These are phyloP conservation scores for Aureobasidium mangrovei DNA, from an alignment of 2,329 filamentous ascomycete species.

Conservation along the genomic window DNA sequence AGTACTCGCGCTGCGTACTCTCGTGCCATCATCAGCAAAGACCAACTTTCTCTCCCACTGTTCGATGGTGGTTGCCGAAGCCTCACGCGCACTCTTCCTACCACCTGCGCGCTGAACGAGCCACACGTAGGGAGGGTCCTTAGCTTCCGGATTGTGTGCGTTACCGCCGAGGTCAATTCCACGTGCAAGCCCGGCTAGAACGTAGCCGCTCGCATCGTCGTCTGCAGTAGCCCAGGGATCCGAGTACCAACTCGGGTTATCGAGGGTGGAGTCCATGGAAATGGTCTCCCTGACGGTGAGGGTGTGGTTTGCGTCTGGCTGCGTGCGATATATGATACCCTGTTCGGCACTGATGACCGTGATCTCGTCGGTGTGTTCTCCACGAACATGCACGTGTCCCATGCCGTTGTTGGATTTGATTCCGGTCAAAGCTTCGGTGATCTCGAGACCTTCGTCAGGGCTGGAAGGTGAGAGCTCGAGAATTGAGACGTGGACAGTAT, in stretches of 20 bases:
- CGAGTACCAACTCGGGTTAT: conserved; percentile 51
- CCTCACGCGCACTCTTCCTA: background rate
- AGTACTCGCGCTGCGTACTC: conserved; percentile 42
- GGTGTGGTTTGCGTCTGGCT: conserved; percentile 15
- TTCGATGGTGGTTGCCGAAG: background rate
- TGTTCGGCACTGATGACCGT: conserved; percentile 33
- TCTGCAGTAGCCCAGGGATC: conserved; percentile 42
- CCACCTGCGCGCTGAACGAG: conserved; percentile 19
- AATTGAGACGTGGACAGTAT: conserved; percentile 22
- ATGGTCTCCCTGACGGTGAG: conserved; percentile 38
- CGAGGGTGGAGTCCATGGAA: conserved; percentile 38
- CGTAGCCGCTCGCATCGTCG: conserved; percentile 46
- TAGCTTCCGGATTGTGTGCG: conserved; percentile 30
- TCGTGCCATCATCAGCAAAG: conserved; percentile 49
- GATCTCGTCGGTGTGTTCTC: conserved; percentile 25
- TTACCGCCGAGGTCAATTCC: conserved; percentile 33
- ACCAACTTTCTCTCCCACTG: conserved; percentile 41
- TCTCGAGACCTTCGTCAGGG: conserved; percentile 30
- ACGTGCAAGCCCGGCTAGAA: conserved; percentile 42
- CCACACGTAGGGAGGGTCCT: conserved; percentile 42
- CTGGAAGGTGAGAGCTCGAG: background rate
- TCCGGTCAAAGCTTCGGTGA: conserved; percentile 35
- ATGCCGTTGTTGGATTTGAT: conserved; percentile 51
- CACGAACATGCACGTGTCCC: conserved; percentile 28
- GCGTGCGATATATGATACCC: conserved; percentile 40